Base-by-base conservation (phyloP, 176 grass and related monocot species). In the Avena insularis region DNA sequence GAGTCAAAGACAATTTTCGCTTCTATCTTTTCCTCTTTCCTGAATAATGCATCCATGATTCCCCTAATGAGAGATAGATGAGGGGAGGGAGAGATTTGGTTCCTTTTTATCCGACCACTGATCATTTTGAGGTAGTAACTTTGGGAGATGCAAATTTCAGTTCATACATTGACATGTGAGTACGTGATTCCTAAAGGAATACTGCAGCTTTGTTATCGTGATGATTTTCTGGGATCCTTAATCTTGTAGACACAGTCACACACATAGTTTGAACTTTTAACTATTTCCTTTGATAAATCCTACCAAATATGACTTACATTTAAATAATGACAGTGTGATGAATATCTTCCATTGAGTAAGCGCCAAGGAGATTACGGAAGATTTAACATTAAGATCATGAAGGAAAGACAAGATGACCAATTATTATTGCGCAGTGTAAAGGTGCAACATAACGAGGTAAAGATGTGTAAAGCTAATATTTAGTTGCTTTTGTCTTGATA, bases 351-450 rank as follows among this genome's bases (percentile, higher is more conserved):
- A 69, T 20, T 89, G 35, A 88, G 65, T 6, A 65, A 89, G 79
- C 77, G 61, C 5, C 48, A 86, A 12, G 78, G 36, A 80, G 78
- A 82, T 79, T 94, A 93, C 87, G 97, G 97, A 79, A 93, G 88
- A 90, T 88, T 91, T 73, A 93, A 16, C 70, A 60, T 99, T 79
- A 72, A 84, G 57, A 84, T 60, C 20, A 87, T 73, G 23, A 78
- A 85, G 82, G 46, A n/a, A 12, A 79, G 31, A 67, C 7, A 59
- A 4, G 78, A 84, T 68, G 78, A 51, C 45, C 75, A 77, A 25
- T 91, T 96, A 88, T 51, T 89, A 19, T 57, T 99, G 49, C 94
- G 97, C 76, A 48, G 81, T 83, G 92, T 99, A 78, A 60, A 93
- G 79, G 81, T 99, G 66, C 86, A 87, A 59, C 31, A 45, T n/a